These are phyloP conservation scores for Myxozyma nipponensis DNA, from an alignment of 805 yeast species.

Conservation along the genomic window DNA sequence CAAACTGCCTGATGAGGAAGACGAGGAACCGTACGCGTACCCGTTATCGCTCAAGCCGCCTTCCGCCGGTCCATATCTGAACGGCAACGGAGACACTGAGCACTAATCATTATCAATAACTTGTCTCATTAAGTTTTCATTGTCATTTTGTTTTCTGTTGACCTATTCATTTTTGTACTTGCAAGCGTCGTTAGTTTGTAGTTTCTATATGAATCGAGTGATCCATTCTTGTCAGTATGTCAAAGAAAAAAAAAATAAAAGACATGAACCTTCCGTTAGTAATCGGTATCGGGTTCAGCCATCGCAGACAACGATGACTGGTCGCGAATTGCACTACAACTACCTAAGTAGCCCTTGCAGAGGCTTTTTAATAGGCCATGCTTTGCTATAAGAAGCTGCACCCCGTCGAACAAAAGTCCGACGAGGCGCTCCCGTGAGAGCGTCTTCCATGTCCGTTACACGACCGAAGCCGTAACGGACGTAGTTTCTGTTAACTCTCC, in stretches of 20 bases:
- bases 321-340: constrained; percentile 29
- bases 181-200: background rate
- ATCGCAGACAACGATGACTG: constrained; percentile 6
- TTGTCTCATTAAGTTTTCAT: constrained; percentile 16
- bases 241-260: constrained; percentile 7
- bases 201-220: background rate
- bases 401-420: background rate
- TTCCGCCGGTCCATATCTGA: background rate
- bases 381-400: background rate
- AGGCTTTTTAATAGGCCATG: background rate
- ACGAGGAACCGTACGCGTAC: constrained; percentile 32
- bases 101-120: constrained; percentile 2
- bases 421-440: background rate
- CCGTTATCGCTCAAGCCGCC: constrained; percentile 29
- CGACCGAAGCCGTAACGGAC: background rate
- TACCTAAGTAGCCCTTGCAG: background rate
- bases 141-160: background rate
- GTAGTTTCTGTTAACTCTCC: constrained; percentile 21
- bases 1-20: constrained; percentile 41
- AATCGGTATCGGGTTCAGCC: constrained; percentile 29
- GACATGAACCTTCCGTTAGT: constrained; percentile 11
- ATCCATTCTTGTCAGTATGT: background rate
- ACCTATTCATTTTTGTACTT: background rate
- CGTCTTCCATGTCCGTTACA: background rate
- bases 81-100: constrained; percentile 1